These are phyloP conservation scores for Exophiala mesophila DNA, from an alignment of 2,329 filamentous ascomycete genomes.

Conservation along the genomic window DNA sequence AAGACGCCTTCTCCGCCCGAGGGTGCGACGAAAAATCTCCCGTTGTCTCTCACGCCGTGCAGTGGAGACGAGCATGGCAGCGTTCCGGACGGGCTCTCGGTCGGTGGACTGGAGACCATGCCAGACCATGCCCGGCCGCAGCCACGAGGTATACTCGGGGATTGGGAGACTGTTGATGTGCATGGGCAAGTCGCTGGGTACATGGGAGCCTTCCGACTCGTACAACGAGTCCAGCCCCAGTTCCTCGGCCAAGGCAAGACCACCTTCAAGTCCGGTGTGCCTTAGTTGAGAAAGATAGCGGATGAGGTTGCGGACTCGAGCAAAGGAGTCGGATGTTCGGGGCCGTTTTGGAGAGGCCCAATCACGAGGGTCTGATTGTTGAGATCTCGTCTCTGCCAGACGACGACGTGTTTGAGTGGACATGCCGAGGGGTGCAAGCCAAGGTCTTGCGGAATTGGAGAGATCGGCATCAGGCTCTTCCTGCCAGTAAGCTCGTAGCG, in stretches of 20 bases:
- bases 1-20: constrained; percentile 8
- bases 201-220: constrained; percentile 15
- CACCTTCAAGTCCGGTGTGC: constrained; percentile 17
- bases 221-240: constrained; percentile 21
- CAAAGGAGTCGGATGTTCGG: constrained; percentile 6
- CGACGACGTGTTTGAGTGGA: constrained; percentile 5
- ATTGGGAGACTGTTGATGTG: constrained; percentile 27
- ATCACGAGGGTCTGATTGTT: neutral
- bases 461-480: constrained; percentile 8
- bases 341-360: neutral
- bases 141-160: constrained; percentile 55
- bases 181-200: constrained; percentile 23
- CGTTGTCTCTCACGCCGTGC: constrained; percentile 15
- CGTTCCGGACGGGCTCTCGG: constrained; percentile 6
- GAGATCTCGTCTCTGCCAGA: constrained; percentile 6
- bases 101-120: constrained; percentile 58
- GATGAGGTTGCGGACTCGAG: constrained; percentile 53
- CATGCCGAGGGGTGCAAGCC: neutral
- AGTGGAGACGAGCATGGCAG: constrained; percentile 1
- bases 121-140: constrained; percentile 57
- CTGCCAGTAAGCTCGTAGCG: constrained; percentile 17
- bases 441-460: neutral
- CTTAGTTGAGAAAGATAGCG: constrained; percentile 55
- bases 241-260: constrained; percentile 14
- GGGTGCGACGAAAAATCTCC: constrained; percentile 10